Evolutionary conservation across 495 filamentous ascomycete genomes (phyloP), one percentile per base, ranked within the genome.

Genomic region (Chaetomium tenue): DNA sequence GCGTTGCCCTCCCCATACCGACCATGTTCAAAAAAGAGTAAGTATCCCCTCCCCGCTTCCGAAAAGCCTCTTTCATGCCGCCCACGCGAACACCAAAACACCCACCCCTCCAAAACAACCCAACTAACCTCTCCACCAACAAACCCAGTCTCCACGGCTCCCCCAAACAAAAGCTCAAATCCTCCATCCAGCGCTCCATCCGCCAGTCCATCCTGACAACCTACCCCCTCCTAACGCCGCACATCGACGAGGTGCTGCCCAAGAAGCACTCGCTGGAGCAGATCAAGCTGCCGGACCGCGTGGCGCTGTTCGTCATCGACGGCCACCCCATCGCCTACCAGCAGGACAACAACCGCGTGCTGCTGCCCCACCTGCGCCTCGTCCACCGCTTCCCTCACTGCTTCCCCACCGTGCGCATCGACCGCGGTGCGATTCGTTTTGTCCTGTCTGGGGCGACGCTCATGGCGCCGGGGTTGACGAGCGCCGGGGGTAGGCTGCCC

Each of bases 371-470:
- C 72, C 86, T 94, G 2, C 79, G 80, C 18, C 84, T 93, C 62
- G 82, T 93, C 30, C 91, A 93, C 77, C 78, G 83, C 58, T 91
- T 88, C 78, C 88, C 88, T 7, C 70, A 78, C 59, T 82, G 81
- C 69, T 91, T 91, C 71, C 82, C 83, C 7, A 81, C 78, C 26
- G 74, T 91, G 50, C 84, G 87, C 59, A 92, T 96, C 71, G 93
- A 98, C 76, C 87, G 94, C 56, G 94, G 94, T 58, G 94, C 95
- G 0, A 97, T 98, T 75, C 91, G 95, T 63, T 98, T 98, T 78
- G 93, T 98, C 33, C 84, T 98, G 0, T 88, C 86, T 3, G 94
- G 94, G 25, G 94, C 94, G 0, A 89, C 93, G 60, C 86, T 98
- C 50, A 98, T 98, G 94, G 92, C 90, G 15, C 94, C 94, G 0